These are phyloP conservation scores for Actinomucor elegans DNA, from an alignment of 371 early-diverging fungal species.

Conservation along the genomic window DNA sequence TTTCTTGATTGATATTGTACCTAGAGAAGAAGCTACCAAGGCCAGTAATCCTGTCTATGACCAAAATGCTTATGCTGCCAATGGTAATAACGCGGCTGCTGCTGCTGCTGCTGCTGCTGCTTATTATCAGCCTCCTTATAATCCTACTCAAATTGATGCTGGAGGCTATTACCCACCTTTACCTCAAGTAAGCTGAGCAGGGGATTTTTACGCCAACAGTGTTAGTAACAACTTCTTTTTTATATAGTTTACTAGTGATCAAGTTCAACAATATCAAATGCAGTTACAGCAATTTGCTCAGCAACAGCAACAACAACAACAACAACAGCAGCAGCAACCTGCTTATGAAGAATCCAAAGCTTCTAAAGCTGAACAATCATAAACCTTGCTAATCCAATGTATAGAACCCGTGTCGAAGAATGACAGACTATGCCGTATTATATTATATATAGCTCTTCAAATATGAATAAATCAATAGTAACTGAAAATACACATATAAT, in stretches of 20 bases:
- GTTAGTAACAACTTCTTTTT: neutral
- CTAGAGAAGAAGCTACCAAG: constrained; percentile 77
- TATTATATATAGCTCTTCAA: too few relatives aligned
- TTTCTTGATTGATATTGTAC: constrained; percentile 98
- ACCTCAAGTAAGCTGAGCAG: constrained; percentile 17
- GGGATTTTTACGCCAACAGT: too few relatives aligned
- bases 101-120: constrained; percentile 10
- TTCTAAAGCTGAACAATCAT: too few relatives aligned
- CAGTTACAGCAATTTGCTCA: constrained; percentile 16
- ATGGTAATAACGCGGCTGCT: constrained; percentile 10
- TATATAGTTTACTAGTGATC: constrained; percentile 12
- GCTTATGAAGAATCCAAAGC: too few relatives aligned
- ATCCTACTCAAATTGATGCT: constrained; percentile 15
- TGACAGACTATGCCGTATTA: too few relatives aligned
- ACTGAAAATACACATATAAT: too few relatives aligned
- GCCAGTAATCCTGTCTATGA: constrained; percentile 25
- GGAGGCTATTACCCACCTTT: constrained; percentile 14
- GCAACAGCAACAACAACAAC: constrained; percentile 13
- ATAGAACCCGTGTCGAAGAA: too few relatives aligned
- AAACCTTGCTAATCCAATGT: too few relatives aligned
- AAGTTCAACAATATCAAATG: constrained; percentile 22
- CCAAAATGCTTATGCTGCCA: constrained; percentile 24
- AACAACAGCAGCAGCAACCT: constrained; percentile 1
- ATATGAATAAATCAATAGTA: too few relatives aligned
- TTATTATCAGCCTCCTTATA: constrained; percentile 26